These are phyloP conservation scores for Fusarium scirpi DNA, from an alignment of 2,329 filamentous ascomycete species.

Conservation along the genomic window DNA sequence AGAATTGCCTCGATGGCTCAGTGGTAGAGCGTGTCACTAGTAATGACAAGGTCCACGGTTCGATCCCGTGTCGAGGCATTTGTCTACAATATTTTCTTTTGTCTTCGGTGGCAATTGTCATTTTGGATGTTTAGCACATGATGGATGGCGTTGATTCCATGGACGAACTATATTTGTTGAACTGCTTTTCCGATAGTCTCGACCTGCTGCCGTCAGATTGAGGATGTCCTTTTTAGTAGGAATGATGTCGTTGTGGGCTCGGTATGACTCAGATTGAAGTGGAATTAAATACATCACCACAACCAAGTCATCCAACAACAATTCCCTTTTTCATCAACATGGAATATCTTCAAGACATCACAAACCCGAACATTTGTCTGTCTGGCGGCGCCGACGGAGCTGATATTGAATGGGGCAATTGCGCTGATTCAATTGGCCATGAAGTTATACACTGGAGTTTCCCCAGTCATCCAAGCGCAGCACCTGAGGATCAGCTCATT, in stretches of 20 bases:
- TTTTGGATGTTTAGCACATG: not conserved
- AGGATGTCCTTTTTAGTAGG: no score
- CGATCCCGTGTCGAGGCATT: not conserved
- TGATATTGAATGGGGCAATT: constrained; percentile 1
- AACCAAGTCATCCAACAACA: not conserved
- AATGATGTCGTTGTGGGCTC: no score
- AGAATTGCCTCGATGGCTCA: not conserved
- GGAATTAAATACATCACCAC: not conserved
- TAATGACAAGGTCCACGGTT: not conserved
- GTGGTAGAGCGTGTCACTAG: not conserved
- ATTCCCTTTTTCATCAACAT: not conserved
- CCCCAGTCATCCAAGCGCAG: not conserved
- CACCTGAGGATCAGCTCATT: not conserved
- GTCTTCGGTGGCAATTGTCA: no score
- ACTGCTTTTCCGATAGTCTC: not conserved
- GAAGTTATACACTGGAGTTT: constrained; percentile 13
- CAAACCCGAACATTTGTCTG: not conserved
- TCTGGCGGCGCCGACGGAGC: constrained; percentile 12
- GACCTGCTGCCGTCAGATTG: not conserved
- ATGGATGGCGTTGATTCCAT: not conserved
- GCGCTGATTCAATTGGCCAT: not conserved
- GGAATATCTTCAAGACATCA: not conserved
- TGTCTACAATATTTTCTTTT: no score
- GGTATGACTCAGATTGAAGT: not conserved
- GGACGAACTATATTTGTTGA: not conserved